Conservation (phyloP, 108 stramenopile genomes). For the Pseudonitzschia multiseries region DNA sequence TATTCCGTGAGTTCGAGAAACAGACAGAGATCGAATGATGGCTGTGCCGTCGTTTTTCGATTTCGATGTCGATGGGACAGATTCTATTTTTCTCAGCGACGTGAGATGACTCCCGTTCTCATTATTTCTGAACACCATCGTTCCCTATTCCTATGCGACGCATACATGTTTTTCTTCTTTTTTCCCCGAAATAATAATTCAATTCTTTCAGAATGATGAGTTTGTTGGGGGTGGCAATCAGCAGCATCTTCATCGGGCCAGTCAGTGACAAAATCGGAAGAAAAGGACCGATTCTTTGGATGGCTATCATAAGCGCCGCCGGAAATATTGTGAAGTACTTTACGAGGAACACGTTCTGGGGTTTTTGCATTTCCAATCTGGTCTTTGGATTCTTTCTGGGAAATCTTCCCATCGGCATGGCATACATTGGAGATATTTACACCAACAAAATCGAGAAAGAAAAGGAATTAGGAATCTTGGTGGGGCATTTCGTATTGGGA, state of each 20-base stretch:
- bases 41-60: neutral
- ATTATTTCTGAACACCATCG: no score
- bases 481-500: conserved; percentile 45
- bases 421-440: conserved; percentile 49
- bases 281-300: conserved; percentile 30
- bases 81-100: no score
- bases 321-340: conserved; percentile 47
- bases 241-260: conserved; percentile 37
- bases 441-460: conserved; percentile 40
- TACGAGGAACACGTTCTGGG: conserved; percentile 44
- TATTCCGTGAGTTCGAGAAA: conserved; percentile 31
- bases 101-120: no score
- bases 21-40: no score
- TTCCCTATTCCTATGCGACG: no score
- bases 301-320: conserved; percentile 31
- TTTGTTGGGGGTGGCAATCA: conserved; percentile 52
- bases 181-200: neutral
- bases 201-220: conserved; percentile 9
- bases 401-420: conserved; percentile 55
- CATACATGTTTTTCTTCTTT: no score
- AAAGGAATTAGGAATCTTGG: conserved; percentile 39
- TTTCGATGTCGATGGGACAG: neutral
- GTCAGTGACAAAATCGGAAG: conserved; percentile 42
- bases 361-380: conserved; percentile 43
- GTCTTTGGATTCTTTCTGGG: conserved; percentile 46